Base-by-base conservation (phyloP, 1,284 basidiomycete genomes). In the Puccinia coronata region DNA sequence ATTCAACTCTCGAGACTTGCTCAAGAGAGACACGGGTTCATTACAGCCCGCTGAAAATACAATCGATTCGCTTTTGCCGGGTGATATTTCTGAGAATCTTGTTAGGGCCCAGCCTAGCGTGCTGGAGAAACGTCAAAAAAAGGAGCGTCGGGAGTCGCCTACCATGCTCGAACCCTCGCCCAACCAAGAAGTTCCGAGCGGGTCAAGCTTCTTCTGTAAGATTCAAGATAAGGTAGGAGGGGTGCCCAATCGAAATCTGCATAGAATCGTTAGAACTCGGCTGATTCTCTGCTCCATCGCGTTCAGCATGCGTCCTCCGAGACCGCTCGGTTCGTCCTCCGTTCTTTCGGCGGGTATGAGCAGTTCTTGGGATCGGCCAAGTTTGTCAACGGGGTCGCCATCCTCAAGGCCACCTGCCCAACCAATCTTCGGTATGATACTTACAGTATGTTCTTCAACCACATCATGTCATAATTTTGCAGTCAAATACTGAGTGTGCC, bases 181-280 rank as follows among this genome's bases (percentile, higher is more conserved):
- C n/a, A 59, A 59, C 20, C 71, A 73, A 59, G 53, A 73, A n/a
- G 71, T 73, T 5, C 71, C 49, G 25, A 51, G 49, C 2, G 71
- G 71, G 0, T 73, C 71, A 11, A 73, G 28, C 3, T 73, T 73
- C 25, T 43, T 55, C 2, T 73, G 71, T 28, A 59, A 59, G 53
- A 39, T 73, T 36, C 71, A 73, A 73, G 71, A 73, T 16, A 20
- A 23, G 23, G 71, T 73, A n/a, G n/a, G n/a, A n/a, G n/a, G n/a
- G n/a, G n/a, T n/a, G n/a, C n/a, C n/a, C n/a, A n/a, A n/a, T n/a
- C n/a, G n/a, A n/a, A n/a, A n/a, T n/a, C n/a, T n/a, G n/a, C n/a
- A n/a, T n/a, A n/a, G n/a, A n/a, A n/a, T n/a, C n/a, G n/a, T n/a
- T n/a, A n/a, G n/a, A n/a, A n/a, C n/a, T n/a, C n/a, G n/a, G n/a